Conservation (phyloP, 1,284 basidiomycete species). For the Puccinia polysora region DNA sequence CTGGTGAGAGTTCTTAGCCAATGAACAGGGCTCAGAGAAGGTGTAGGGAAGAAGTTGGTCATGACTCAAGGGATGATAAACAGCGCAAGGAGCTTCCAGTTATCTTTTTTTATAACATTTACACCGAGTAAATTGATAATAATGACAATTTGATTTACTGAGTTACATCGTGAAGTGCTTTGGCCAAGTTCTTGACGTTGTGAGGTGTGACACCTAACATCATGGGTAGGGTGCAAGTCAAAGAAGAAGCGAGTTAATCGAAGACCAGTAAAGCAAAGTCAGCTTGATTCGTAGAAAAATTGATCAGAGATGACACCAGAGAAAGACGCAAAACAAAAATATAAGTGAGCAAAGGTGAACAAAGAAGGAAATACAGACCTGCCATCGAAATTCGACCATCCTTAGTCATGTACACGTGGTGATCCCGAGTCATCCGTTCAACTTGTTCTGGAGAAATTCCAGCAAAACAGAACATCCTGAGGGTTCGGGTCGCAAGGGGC, state of each 20-base stretch:
- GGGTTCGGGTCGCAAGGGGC: neutral
- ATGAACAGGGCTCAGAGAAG: no score
- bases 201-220: conserved; percentile 38
- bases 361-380: conserved; percentile 43
- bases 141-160: conserved; percentile 7
- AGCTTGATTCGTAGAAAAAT: no score
- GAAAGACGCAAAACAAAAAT: neutral
- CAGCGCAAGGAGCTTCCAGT: no score
- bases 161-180: conserved; percentile 42
- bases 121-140: no score
- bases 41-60: no score
- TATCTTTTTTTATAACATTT: no score
- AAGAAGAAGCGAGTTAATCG: no score
- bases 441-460: conserved; percentile 53
- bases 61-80: no score
- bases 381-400: conserved; percentile 54
- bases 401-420: conserved; percentile 54
- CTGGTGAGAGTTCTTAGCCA: no score
- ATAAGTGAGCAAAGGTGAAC: neutral
- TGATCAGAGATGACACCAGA: neutral
- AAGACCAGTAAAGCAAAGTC: neutral
- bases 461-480: conserved; percentile 41
- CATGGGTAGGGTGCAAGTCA: neutral
- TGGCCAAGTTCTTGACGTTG: conserved; percentile 42
- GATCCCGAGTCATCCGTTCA: conserved; percentile 51